phyloP scores from a whole-genome alignment of 202 grass and related monocot species.

The Saccharum hybrid region DNA sequence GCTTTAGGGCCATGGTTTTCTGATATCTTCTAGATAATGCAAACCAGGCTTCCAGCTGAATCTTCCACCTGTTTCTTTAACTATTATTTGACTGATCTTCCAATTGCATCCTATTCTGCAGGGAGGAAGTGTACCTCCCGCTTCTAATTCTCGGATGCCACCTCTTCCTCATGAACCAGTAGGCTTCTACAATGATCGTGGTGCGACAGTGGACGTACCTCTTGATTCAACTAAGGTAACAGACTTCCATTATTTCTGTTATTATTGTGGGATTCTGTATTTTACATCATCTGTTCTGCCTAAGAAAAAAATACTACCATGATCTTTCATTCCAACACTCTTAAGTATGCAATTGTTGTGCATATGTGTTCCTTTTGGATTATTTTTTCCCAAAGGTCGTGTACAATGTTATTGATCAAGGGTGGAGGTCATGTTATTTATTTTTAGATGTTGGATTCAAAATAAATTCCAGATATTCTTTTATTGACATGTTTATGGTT shows the following conservation, averaged over 20 bases:
- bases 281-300: constrained; percentile 13
- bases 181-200: constrained; percentile 89
- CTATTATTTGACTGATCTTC: constrained; percentile 26
- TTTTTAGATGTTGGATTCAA: constrained; percentile 20
- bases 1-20: not conserved
- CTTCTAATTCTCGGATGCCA: constrained; percentile 77
- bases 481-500: not conserved
- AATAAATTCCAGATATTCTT: constrained; percentile 41
- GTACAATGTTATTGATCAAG: not conserved
- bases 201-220: constrained; percentile 75
- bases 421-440: not conserved
- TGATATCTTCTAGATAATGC: constrained; percentile 11
- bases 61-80: not conserved
- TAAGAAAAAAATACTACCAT: constrained; percentile 10
- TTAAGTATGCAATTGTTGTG: not conserved
- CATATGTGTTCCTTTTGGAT: not conserved
- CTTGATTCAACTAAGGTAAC: constrained; percentile 69
- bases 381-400: not conserved
- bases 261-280: not conserved
- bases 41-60: constrained; percentile 6
- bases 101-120: constrained; percentile 36
- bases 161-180: constrained; percentile 90
- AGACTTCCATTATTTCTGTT: constrained; percentile 21
- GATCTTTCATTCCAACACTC: not conserved
- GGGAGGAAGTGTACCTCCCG: constrained; percentile 60